Evolutionary conservation across 352 stramenopile genomes (phyloP), one percentile per base, ranked within the genome.

Genomic region (Peronospora belbahrii): DNA sequence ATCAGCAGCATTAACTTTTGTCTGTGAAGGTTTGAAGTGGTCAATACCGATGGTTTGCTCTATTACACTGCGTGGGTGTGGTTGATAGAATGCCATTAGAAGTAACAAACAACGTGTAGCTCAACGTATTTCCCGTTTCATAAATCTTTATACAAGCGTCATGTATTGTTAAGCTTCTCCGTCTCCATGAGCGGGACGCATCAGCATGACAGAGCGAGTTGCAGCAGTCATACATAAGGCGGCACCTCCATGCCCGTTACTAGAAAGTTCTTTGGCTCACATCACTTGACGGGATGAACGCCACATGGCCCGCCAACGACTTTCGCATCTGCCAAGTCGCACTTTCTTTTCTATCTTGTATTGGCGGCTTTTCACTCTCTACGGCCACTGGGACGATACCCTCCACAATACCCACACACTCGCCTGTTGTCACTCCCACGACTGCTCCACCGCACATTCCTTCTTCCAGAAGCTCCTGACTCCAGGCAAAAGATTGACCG

Each of bases 371-470:
- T 9, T 63, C 33, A 9, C 61, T 42, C 9, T 63, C n/a, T 13
- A 41, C 40, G 20, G 62, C 63, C 2, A 49, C 59, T 13, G 80
- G 77, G 5, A 91, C 80, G 39, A 89, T 87, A 8, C 80, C 80
- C 59, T 91, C 80, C 7, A 91, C 70, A 39, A 91, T 58, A 2
- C 80, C 80, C 28, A 88, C 66, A 31, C 74, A 86, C 32, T 67
- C 43, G 15, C 65, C 52, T 6, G 52, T 52, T 0, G 47, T 35
- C 18, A 36, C 49, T 43, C 67, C 50, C 23, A 88, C 20, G 10
- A 87, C 80, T 0, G 80, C 80, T 13, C 80, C 80, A 11, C 80
- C 80, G 35, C 80, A 91, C 80, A 91, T 91, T 19, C 80, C 80
- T 63, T 91, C 76, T 42, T 84, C 70, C 23, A 91, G 46, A 7